Percentiles rank a stretch among this genome's conserved stretches.
These are phyloP conservation scores for Magnaporthiopsis rhizophila DNA, from an alignment of 2,329 filamentous ascomycete species.

Conservation along the genomic window DNA sequence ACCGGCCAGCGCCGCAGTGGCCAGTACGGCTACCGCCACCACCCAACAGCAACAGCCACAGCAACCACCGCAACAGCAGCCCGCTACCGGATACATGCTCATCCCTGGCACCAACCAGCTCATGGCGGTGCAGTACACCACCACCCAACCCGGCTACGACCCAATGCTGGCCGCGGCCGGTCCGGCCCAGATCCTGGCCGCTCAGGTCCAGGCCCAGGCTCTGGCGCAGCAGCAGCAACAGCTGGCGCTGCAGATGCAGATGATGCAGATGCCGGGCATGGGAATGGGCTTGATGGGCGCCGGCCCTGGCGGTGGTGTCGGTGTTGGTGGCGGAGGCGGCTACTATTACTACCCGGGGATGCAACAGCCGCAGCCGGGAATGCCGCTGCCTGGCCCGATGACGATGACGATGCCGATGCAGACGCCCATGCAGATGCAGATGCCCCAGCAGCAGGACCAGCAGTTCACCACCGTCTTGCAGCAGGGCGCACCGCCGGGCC, in stretches of 20 bases:
- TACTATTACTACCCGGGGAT: conserved; percentile 2
- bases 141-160: neutral
- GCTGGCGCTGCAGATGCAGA: neutral
- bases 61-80: neutral
- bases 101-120: neutral
- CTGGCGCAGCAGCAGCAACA: neutral
- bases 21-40: no score
- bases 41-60: neutral
- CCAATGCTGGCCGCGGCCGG: neutral
- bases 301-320: no score
- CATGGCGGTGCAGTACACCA: neutral
- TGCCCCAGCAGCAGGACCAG: neutral
- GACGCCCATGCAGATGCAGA: neutral
- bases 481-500: neutral
- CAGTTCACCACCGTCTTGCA: neutral
- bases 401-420: neutral
- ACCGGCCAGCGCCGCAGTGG: no score
- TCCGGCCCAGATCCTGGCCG: neutral
- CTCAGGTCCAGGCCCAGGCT: neutral
- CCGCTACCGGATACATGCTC: neutral
- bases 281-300: neutral
- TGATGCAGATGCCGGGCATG: neutral
- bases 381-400: neutral
- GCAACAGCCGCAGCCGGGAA: neutral
- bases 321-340: neutral